A percentile compares a stretch with the other conserved stretches of the same genome.
Conservation (phyloP, 2,329 filamentous ascomycete species). For the Fusarium fracticaudum region DNA sequence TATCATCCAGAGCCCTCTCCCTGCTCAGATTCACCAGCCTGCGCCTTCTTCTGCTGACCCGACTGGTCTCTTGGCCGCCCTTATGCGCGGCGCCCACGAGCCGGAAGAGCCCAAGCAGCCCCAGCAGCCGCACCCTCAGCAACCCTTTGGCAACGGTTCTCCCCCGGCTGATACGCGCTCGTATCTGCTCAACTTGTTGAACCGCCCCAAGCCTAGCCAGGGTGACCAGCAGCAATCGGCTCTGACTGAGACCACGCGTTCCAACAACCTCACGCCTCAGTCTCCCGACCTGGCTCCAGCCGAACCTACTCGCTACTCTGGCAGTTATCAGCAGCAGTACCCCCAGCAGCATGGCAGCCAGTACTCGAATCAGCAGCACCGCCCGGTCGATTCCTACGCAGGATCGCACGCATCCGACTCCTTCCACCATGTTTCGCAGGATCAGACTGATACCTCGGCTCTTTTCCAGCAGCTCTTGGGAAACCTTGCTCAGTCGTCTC, state of each 20-base stretch:
- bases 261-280: constrained; percentile 57
- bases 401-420: constrained; percentile 41
- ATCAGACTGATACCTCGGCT: constrained; percentile 49
- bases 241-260: constrained; percentile 54
- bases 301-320: constrained; percentile 44
- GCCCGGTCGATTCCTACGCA: constrained; percentile 41
- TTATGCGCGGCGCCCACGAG: constrained; percentile 67
- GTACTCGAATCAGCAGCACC: constrained; percentile 39
- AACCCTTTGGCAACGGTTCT: constrained; percentile 58
- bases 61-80: constrained; percentile 65
- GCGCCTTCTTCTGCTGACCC: constrained; percentile 66
- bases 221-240: constrained; percentile 56
- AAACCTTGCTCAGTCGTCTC: constrained; percentile 52
- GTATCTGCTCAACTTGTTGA: constrained; percentile 86
- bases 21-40: constrained; percentile 63
- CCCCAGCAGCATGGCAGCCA: constrained; percentile 35
- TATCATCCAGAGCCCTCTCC: constrained; percentile 41
- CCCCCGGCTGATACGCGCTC: constrained; percentile 79
- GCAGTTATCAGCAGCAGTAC: constrained; percentile 44
- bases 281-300: constrained; percentile 48
- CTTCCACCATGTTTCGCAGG: constrained; percentile 47
- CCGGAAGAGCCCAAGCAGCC: constrained; percentile 53
- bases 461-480: constrained; percentile 53
- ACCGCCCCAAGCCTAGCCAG: constrained; percentile 76
- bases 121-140: constrained; percentile 39